phyloP scores from a whole-genome alignment of 2,329 filamentous ascomycete species.

The Xylaria sp. region DNA sequence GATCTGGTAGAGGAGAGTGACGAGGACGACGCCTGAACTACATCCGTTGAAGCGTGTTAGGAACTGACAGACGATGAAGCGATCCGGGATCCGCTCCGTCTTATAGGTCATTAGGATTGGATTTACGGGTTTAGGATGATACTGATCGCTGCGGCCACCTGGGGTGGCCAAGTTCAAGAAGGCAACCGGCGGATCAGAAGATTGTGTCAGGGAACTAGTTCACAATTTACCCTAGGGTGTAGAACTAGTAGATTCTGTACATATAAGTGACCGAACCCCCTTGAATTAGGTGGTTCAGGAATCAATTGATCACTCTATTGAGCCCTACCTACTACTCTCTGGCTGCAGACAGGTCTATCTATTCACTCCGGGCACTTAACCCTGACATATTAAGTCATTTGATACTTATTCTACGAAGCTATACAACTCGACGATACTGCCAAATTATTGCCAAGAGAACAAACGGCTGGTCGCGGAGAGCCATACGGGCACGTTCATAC shows the following conservation, averaged over 20 bases:
- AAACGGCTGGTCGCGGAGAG: neutral
- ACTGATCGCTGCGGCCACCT: neutral
- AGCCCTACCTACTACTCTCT: no score
- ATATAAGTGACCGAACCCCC: no score
- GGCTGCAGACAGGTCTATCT: no score
- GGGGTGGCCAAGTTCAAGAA: neutral
- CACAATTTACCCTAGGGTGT: no score
- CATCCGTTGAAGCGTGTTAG: neutral
- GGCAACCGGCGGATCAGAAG: neutral
- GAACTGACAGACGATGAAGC: neutral
- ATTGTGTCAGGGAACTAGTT: no score
- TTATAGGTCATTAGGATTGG: neutral
- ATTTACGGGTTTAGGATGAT: neutral
- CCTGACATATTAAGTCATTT: no score
- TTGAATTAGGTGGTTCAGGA: no score
- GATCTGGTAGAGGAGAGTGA: constrained; percentile 38
- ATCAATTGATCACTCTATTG: no score
- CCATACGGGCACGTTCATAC: neutral
- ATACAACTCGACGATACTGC: neutral
- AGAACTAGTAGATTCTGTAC: no score
- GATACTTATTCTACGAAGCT: neutral
- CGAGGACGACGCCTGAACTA: constrained; percentile 31
- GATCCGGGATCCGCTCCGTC: neutral
- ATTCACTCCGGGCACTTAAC: no score
- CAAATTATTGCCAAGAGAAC: constrained; percentile 5